Evolutionary conservation across 768 basidiomycete genomes (phyloP).

Genomic region (Tremella yokohamensis): DNA sequence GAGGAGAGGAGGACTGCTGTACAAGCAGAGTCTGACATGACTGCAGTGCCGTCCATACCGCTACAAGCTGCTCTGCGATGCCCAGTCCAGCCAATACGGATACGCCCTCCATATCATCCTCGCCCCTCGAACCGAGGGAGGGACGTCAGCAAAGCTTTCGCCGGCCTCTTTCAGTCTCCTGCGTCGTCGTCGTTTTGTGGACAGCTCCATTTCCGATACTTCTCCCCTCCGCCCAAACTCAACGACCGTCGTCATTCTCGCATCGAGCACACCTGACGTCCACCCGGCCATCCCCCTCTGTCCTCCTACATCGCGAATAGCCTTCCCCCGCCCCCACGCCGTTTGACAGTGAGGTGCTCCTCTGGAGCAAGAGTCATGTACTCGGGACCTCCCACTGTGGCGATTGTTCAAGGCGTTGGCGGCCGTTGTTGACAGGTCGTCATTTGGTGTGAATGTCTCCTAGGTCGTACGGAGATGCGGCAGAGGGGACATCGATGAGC

Average conservation of each 20-base stretch:
- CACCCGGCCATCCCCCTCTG: conserved; percentile 1
- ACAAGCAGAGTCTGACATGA: too few relatives aligned
- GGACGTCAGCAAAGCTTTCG: too few relatives aligned
- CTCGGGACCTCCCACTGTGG: conserved; percentile 32
- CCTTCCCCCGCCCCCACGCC: conserved; percentile 5
- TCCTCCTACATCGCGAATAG: background rate
- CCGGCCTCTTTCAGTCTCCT: too few relatives aligned
- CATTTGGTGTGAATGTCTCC: background rate
- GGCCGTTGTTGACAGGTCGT: background rate
- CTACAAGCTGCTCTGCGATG: too few relatives aligned
- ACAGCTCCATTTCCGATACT: too few relatives aligned
- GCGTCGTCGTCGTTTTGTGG: too few relatives aligned
- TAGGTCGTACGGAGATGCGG: background rate
- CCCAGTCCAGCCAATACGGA: too few relatives aligned
- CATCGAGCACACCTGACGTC: background rate
- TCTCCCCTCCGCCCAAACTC: background rate
- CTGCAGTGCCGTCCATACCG: too few relatives aligned
- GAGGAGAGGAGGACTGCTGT: too few relatives aligned
- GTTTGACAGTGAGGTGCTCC: conserved; percentile 20
- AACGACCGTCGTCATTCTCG: conserved; percentile 3
- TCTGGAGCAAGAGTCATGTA: conserved; percentile 23
- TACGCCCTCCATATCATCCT: too few relatives aligned
- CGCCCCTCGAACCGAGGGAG: too few relatives aligned
- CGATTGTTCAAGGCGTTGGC: conserved; percentile 1
- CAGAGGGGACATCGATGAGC: background rate